These are phyloP conservation scores for Cymbopogon citratus DNA, from an alignment of 176 grass and related monocot species.

Conservation along the genomic window DNA sequence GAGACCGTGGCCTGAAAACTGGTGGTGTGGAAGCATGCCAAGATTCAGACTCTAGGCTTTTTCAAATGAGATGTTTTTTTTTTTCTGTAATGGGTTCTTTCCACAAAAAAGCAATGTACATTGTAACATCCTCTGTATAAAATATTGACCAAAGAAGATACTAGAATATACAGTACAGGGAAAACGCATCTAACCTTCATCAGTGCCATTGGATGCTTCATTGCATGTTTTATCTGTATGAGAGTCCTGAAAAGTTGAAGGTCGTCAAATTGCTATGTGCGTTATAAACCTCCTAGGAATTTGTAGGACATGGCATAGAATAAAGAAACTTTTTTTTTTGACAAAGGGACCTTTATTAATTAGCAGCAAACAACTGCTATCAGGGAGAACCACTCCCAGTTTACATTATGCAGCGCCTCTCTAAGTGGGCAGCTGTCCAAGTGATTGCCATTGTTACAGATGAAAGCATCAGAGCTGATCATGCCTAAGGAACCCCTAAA, in stretches of 20 bases:
- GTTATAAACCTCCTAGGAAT: background rate
- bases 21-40: background rate
- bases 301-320: background rate
- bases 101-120: background rate
- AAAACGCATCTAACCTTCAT: constrained; percentile 27
- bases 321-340: background rate
- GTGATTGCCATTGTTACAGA: too few species aligned
- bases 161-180: background rate
- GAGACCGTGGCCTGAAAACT: background rate
- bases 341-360: too few species aligned
- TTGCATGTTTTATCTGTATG: background rate
- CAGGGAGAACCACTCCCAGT: too few species aligned
- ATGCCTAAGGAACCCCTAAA: too few species aligned
- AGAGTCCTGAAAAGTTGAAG: constrained; percentile 31
- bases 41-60: background rate
- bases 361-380: too few species aligned
- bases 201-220: constrained; percentile 8
- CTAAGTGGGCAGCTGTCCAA: too few species aligned
- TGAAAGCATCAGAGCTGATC: too few species aligned
- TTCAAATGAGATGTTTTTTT: background rate
- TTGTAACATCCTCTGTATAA: background rate
- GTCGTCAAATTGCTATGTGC: constrained; percentile 1
- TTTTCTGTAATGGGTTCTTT: background rate
- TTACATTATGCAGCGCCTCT: too few species aligned
- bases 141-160: background rate